A percentile compares a stretch with the other conserved stretches of the same genome.
Conservation (phyloP, 2,329 filamentous ascomycete species). For the Knoxdaviesia proteae region DNA sequence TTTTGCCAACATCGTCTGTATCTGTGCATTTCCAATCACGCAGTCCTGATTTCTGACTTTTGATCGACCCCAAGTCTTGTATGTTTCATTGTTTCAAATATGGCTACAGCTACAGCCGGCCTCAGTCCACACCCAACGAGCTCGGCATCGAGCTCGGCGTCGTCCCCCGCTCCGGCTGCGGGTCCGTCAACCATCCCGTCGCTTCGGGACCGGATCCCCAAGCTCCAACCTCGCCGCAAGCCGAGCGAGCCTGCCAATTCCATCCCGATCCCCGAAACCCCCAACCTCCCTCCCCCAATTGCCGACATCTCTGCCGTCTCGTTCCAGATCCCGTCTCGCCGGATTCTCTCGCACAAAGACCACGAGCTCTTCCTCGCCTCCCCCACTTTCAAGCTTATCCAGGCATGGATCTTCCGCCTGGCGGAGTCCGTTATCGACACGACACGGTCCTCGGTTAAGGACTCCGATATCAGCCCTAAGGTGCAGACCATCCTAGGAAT, state of each 20-base stretch:
- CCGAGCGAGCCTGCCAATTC: conserved; percentile 25
- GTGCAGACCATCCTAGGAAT: conserved; percentile 47
- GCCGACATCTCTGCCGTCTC: conserved; percentile 36
- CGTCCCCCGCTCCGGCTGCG: background rate
- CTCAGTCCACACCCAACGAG: too few species aligned
- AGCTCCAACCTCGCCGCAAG: conserved; percentile 42
- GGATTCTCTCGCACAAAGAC: conserved; percentile 65
- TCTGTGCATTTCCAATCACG: too few species aligned
- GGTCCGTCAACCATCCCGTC: conserved; percentile 10
- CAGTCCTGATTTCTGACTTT: too few species aligned
- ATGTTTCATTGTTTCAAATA: background rate
- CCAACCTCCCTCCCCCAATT: conserved; percentile 41
- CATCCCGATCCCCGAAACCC: conserved; percentile 53
- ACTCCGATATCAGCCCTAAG: conserved; percentile 32
- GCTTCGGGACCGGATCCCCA: conserved; percentile 37
- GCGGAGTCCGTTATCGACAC: conserved; percentile 60
- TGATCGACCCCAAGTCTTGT: background rate
- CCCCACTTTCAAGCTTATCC: conserved; percentile 51
- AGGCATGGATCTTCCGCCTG: conserved; percentile 71
- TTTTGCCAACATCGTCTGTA: too few species aligned
- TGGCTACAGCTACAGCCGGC: background rate
- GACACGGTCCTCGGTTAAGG: conserved; percentile 38
- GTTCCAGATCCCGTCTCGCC: conserved; percentile 49
- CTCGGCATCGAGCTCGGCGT: too few species aligned
- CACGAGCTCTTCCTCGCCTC: conserved; percentile 67